Evolutionary conservation across 371 early-diverging fungal species (phyloP), one percentile per base, ranked within the genome.

Genomic region (Basidiobolus meristosporus): DNA sequence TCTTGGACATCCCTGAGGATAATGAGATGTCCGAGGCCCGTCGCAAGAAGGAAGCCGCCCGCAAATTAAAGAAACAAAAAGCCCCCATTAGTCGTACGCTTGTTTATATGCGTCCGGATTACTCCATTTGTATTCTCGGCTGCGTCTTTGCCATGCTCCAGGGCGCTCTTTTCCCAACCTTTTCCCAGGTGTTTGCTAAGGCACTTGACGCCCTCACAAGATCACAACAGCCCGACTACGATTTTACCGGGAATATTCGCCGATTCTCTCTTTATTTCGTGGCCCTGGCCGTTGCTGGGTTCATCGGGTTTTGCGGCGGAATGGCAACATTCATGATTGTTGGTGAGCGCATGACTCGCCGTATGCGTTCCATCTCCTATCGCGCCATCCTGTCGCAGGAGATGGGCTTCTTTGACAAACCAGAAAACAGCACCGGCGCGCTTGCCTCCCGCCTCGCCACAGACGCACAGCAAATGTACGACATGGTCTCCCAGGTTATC

Each of bases 371-470:
- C 18, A 34, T 16, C 7, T 14, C 34, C 14, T 12, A 16, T 14
- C 34, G 18, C n/a, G 18, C 14, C 12, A 34, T 34, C 14, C 34
- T 34, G 5, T 18, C 14, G 14, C 34, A 34, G 18, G 4, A 18
- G 5, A 34, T 34, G 34, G 34, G 16, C 4, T 34, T 34, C 12
- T 34, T 34, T 12, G 34, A 34, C 18, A 34, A 34, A 12, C 34
- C 34, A 6, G 34, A 34, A n/a, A 34, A 34, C 18, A 34, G 34
- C 18, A 34, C 34, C 4, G 12, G 34, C n/a, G n/a, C 75, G 6
- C 56, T 89, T 26, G 78, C 82, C 2, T 60, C 86, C 11, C 68
- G 76, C 14, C 67, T 90, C 26, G 70, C 85, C 7, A 67, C 71
- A 36, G 86, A 85, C 50, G 78, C 86, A 0, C 44, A 36, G 11